Evolutionary conservation across 2,329 filamentous ascomycete genomes (phyloP), one percentile per base, ranked within the genome.

Genomic region (Emergomyces orientalis): DNA sequence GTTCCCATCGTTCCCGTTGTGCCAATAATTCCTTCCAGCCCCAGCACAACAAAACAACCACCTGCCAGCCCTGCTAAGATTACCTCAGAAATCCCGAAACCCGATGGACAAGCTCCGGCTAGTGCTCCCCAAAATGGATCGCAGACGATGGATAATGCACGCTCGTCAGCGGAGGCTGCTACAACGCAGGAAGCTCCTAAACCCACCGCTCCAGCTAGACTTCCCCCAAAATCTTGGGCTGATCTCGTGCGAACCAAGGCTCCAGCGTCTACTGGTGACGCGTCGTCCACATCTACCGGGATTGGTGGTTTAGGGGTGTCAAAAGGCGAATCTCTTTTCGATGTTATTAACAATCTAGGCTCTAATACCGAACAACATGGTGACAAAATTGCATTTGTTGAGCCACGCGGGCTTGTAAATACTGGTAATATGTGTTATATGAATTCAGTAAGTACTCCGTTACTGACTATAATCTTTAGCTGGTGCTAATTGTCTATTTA

Each of bases 351-450:
- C 59, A 84, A 85, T 34, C 94, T 92, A 74, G 84, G 83, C 61
- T 86, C 91, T 11, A 82, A 85, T 63, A 80, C 81, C 45, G 81
- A 82, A 56, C 79, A 82, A 63, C 77, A 79, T 66, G 74, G 76
- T 45, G 79, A 84, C 39, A 90, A 88, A 70, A 80, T 93, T 67
- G 81, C 88, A 22, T 97, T 97, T 71, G 82, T 99, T 59, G 91
- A 97, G 77, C 94, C 94, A 59, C 86, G 93, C 68, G 94, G 94
- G 58, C 83, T 99, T 71, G 89, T 96, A 68, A 99, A 99, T 77
- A 95, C 93, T 49, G 94, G 94, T 59, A 97, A 99, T 73, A 95
- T 97, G 90, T 99, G 94, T 77, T 99, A 99, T 78, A 97, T 99
- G 94, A 99, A 97, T 80, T 97, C 94, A 66, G 93, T 96, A 82